phyloP scores from a whole-genome alignment of 176 grass and related monocot species.

The Oryza punctata region DNA sequence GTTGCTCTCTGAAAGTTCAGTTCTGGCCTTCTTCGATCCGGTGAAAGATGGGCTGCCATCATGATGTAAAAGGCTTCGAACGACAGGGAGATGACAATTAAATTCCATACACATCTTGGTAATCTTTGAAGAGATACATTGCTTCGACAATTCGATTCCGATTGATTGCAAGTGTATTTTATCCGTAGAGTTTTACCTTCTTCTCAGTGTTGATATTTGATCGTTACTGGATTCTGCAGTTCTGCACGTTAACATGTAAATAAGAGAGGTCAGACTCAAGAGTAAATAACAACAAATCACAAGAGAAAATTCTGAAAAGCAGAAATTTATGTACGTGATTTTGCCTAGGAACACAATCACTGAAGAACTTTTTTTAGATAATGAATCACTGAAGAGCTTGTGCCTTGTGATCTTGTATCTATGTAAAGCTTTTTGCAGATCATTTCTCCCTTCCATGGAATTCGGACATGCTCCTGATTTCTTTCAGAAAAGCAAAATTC shows the following conservation, averaged over 20 bases:
- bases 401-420: not conserved
- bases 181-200: not conserved
- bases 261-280: too few species aligned
- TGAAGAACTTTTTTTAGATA: not conserved
- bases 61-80: not conserved
- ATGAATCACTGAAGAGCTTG: not conserved
- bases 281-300: not conserved
- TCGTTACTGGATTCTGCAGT: not conserved
- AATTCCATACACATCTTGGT: not conserved
- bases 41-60: conserved; percentile 11
- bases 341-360: not conserved
- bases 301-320: not conserved
- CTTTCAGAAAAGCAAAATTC: not conserved
- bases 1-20: not conserved
- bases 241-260: not conserved
- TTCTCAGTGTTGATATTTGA: not conserved
- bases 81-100: not conserved
- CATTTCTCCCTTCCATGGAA: not conserved
- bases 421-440: not conserved
- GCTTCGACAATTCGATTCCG: not conserved
- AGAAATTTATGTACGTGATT: not conserved
- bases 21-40: not conserved
- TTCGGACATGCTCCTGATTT: not conserved
- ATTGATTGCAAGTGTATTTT: conserved; percentile 25
- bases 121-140: not conserved